Evolutionary conservation across 1,284 basidiomycete species (phyloP).

Genomic region (Pascua guehoae): DNA sequence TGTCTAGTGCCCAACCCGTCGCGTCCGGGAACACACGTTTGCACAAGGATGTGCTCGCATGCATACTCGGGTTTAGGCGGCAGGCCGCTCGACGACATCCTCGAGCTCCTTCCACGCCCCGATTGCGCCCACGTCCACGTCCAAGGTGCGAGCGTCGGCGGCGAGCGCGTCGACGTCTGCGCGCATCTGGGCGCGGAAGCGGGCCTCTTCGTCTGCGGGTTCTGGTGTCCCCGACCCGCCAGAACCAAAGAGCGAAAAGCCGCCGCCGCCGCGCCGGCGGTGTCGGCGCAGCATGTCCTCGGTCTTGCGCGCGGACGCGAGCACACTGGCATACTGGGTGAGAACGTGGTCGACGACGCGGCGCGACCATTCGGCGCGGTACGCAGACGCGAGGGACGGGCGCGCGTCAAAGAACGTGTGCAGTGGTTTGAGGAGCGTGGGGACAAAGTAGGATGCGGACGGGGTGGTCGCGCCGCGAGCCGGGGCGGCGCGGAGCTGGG

Average conservation of each 20-base stretch:
- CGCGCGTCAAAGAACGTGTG: conserved; percentile 67
- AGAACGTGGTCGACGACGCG: conserved; percentile 72
- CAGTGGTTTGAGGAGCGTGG: conserved; percentile 75
- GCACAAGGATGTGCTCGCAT: too few relatives aligned
- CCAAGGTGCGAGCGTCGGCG: conserved; percentile 65
- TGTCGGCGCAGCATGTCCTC: conserved; percentile 79
- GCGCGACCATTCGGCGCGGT: conserved; percentile 58
- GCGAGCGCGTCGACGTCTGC: conserved; percentile 79
- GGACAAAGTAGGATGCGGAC: conserved; percentile 74
- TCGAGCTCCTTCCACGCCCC: conserved; percentile 44
- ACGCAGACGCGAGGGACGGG: conserved; percentile 57
- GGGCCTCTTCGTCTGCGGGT: conserved; percentile 52
- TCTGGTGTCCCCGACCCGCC: conserved; percentile 14
- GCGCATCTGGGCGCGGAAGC: conserved; percentile 76
- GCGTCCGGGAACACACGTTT: too few relatives aligned
- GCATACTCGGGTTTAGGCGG: conserved; percentile 13
- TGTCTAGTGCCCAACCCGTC: too few relatives aligned
- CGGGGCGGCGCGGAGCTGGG: conserved; percentile 62
- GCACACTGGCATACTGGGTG: conserved; percentile 56
- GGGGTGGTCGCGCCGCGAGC: conserved; percentile 55
- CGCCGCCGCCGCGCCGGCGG: conserved; percentile 75
- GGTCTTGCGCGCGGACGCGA: conserved; percentile 80
- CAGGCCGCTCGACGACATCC: conserved; percentile 36
- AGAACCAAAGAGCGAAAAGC: conserved; percentile 62
- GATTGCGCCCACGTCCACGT: conserved; percentile 60